Evolutionary conservation across 2,329 filamentous ascomycete species (phyloP), one percentile per base, ranked within the genome.

Genomic region (Claviceps spartinae): DNA sequence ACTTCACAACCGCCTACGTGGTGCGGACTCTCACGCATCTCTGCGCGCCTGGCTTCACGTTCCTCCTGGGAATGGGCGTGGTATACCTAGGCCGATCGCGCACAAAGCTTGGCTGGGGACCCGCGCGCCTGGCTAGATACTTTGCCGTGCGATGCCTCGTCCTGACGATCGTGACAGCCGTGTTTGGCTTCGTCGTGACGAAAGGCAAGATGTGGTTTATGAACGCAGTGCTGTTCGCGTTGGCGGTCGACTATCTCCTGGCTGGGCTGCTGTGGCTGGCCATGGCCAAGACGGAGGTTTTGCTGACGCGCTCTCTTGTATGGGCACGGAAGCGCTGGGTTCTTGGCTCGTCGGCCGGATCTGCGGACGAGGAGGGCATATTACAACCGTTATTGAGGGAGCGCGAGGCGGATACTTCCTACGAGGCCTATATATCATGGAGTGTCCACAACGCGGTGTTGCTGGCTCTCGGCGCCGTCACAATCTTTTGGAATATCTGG

Each of bases 401-500:
- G 36, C n/a, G 26, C 30, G 34, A 38, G 34, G 40, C 40, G 5
- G 43, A 34, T 4, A 18, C 24, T 30, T 52, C 50, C 20, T 40
- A 38, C 24, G 26, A 43, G 47, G 43, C 55, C 26, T 37, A 54
- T 2, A 5, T 69, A 0, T 70, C 71, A 1, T 73, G 69, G 69
- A 68, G 70, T 41, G 8, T 65, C 0, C 69, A 71, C 55, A 74
- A 74, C 52, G 52, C 50, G 2, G 9, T 67, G 9, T 60, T 74
- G 5, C 49, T 68, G 3, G 56, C 55, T 1, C 54, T 73, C 13
- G 60, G 60, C 6, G 37, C 64, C 1, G 56, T 72, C 5, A 64
- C 71, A 2, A 72, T 73, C 20, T 71, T 64, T 60, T 74, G 71
- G 71, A 74, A 74, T 51, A 63, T 70, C 22, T 73, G 71, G 71